These are phyloP conservation scores for Quambalaria eucalypti DNA, from an alignment of 1,284 basidiomycete genomes.

Conservation along the genomic window DNA sequence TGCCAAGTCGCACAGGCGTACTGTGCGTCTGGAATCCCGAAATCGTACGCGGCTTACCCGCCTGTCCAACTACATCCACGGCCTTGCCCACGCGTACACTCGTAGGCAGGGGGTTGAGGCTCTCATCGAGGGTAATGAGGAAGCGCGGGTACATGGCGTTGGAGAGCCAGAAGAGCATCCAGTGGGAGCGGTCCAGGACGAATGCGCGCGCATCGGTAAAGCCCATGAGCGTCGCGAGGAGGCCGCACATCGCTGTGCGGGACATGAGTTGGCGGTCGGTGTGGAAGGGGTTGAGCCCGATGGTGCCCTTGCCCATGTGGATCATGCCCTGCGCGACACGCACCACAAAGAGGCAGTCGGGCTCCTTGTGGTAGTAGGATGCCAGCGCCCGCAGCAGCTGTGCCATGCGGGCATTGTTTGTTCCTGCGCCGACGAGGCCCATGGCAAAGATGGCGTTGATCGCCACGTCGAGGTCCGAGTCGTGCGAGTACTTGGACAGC, in stretches of 20 bases:
- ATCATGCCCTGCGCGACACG: conserved; percentile 91
- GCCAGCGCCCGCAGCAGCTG: conserved; percentile 96
- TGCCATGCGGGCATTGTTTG: conserved; percentile 91
- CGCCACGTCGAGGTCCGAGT: conserved; percentile 90
- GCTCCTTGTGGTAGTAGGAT: conserved; percentile 93
- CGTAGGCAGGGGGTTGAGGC: conserved; percentile 64
- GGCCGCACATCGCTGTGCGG: conserved; percentile 78
- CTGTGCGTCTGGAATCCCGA: conserved; percentile 62
- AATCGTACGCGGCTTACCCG: conserved; percentile 48
- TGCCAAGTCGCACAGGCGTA: conserved; percentile 86
- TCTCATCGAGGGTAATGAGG: conserved; percentile 89
- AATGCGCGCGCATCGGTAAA: conserved; percentile 90
- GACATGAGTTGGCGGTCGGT: conserved; percentile 82
- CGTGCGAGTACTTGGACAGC: conserved; percentile 98
- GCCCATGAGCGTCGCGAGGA: conserved; percentile 75
- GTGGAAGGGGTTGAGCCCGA: conserved; percentile 97
- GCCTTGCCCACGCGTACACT: conserved; percentile 89
- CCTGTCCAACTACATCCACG: conserved; percentile 44
- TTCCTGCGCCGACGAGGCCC: conserved; percentile 95
- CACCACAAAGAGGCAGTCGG: conserved; percentile 93
- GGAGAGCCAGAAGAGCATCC: conserved; percentile 95
- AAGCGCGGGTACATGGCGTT: conserved; percentile 97
- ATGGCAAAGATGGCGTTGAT: conserved; percentile 97
- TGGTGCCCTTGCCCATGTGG: conserved; percentile 98
- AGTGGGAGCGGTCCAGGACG: conserved; percentile 86